Evolutionary conservation across 768 basidiomycete genomes (phyloP).

Genomic region (Hygrophoropsis aurantiaca): DNA sequence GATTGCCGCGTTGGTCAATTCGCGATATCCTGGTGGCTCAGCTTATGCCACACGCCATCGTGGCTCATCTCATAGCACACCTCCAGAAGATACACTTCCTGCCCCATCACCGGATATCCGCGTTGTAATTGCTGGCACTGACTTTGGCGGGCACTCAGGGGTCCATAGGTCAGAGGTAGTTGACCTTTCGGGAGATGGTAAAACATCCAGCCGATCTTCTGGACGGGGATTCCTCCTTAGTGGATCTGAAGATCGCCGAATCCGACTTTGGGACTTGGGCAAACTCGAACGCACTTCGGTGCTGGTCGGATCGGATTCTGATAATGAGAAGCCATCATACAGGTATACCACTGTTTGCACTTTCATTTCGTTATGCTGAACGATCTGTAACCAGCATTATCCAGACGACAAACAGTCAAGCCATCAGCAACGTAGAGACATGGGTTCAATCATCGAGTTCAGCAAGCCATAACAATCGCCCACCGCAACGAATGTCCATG

Average conservation of each 20-base stretch:
- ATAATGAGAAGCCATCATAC: constrained; percentile 74
- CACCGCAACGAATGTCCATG: constrained; percentile 73
- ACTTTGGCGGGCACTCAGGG: constrained; percentile 71
- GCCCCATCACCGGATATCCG: constrained; percentile 67
- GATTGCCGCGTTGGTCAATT: constrained; percentile 78
- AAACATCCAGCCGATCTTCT: constrained; percentile 36
- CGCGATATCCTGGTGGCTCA: constrained; percentile 46
- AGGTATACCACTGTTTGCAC: constrained; percentile 46
- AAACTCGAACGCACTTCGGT: constrained; percentile 72
- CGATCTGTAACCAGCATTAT: constrained; percentile 24
- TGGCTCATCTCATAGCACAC: constrained; percentile 32
- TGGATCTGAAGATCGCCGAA: constrained; percentile 86
- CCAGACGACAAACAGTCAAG: constrained; percentile 38
- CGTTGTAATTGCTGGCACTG: constrained; percentile 66
- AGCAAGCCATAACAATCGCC: constrained; percentile 57
- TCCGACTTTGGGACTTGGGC: constrained; percentile 86
- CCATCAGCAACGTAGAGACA: constrained; percentile 60
- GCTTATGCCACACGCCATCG: constrained; percentile 31
- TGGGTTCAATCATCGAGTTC: constrained; percentile 49
- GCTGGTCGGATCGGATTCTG: constrained; percentile 75
- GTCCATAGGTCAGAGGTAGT: constrained; percentile 52
- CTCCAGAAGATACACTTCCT: constrained; percentile 34
- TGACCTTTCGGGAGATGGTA: constrained; percentile 40
- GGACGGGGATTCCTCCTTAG: constrained; percentile 76
- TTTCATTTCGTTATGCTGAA: constrained; percentile 6